A percentile compares a stretch with the other conserved stretches of the same genome.
These are phyloP conservation scores for Clathrospora elynae DNA, from an alignment of 2,329 filamentous ascomycete species.

Conservation along the genomic window DNA sequence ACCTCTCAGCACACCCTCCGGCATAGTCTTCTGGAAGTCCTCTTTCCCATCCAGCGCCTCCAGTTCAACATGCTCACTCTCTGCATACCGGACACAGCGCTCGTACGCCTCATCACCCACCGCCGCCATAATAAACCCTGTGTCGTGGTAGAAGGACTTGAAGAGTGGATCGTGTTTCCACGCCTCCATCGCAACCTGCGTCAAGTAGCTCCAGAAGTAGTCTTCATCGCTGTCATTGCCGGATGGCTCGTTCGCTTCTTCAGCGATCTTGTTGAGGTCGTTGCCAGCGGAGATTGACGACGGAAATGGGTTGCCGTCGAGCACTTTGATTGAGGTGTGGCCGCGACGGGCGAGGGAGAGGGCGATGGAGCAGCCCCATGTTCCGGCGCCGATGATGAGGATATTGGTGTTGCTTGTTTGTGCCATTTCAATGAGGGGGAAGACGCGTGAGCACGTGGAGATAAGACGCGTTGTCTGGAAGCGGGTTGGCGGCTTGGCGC, in stretches of 20 bases:
- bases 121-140: slow-evolving; percentile 56
- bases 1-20: slow-evolving; percentile 57
- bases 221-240: slow-evolving; percentile 39
- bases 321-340: slow-evolving; percentile 53
- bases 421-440: slow-evolving; percentile 4
- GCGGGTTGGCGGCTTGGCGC: slow-evolving; percentile 9
- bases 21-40: slow-evolving; percentile 59
- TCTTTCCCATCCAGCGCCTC: slow-evolving; percentile 49
- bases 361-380: slow-evolving; percentile 58
- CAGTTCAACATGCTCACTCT: slow-evolving; percentile 40
- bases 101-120: slow-evolving; percentile 48
- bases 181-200: slow-evolving; percentile 47
- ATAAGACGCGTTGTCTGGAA: slow-evolving; percentile 10
- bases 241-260: slow-evolving; percentile 37
- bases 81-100: slow-evolving; percentile 46
- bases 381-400: slow-evolving; percentile 57
- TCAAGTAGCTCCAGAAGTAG: slow-evolving; percentile 42
- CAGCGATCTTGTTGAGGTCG: slow-evolving; percentile 57
- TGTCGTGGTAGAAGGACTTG: slow-evolving; percentile 53
- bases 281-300: slow-evolving; percentile 55
- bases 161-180: slow-evolving; percentile 54
- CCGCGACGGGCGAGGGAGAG: slow-evolving; percentile 56
- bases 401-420: slow-evolving; percentile 19
- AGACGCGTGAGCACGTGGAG: slow-evolving; percentile 15
- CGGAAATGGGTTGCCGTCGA: slow-evolving; percentile 53